Conservation (phyloP, 2,329 filamentous ascomycete species). For the Hypoxylon sp. region DNA sequence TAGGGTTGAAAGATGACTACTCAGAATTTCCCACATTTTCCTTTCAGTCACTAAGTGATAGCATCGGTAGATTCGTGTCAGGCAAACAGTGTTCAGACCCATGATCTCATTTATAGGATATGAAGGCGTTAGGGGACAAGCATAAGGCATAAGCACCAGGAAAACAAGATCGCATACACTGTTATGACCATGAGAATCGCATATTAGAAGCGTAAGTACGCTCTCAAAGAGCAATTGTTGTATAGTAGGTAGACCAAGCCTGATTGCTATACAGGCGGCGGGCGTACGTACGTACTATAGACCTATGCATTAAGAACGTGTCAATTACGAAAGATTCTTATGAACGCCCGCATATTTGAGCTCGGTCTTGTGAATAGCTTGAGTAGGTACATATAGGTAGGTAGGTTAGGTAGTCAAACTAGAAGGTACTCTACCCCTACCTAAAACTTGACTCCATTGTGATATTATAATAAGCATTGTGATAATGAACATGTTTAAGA, state of each 20-base stretch:
- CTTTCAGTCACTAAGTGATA: background rate
- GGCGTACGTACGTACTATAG: conserved; percentile 1
- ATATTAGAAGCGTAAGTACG: background rate
- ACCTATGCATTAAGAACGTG: conserved; percentile 3
- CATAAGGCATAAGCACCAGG: conserved; percentile 6
- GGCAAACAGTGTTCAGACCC: background rate
- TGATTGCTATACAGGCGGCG: conserved; percentile 21
- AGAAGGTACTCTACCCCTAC: background rate
- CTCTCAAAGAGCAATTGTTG: background rate
- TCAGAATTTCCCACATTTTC: background rate
- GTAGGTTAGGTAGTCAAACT: background rate
- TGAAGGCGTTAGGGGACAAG: conserved; percentile 14
- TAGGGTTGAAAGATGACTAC: background rate
- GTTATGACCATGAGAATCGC: background rate
- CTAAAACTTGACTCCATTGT: background rate
- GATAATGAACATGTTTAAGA: background rate
- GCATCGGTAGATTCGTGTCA: background rate
- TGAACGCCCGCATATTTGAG: background rate
- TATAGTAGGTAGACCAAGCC: conserved; percentile 16
- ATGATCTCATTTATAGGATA: background rate
- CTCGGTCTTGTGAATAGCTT: background rate
- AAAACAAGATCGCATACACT: conserved; percentile 1
- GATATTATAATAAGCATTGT: background rate
- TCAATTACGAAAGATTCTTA: background rate
- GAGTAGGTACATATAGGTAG: too few relatives aligned